Evolutionary conservation across 2,329 filamentous ascomycete species (phyloP).

Genomic region (Fusarium nisikadoi): DNA sequence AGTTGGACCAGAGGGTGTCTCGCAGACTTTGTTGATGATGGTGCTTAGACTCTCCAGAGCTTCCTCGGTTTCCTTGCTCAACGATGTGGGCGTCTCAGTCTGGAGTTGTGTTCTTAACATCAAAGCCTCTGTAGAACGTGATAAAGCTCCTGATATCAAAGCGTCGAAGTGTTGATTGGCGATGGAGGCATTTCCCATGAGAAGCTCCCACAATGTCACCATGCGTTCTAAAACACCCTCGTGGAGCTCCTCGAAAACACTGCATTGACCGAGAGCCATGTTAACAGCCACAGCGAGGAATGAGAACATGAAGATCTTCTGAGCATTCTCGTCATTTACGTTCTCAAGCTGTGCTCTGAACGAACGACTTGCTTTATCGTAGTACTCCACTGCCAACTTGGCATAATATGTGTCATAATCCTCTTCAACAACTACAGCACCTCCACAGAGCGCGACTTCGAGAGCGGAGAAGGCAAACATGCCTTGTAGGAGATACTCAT

Average conservation of each 20-base stretch:
- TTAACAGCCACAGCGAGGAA: constrained; percentile 39
- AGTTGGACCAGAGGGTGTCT: neutral
- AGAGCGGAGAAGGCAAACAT: constrained; percentile 44
- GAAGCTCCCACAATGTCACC: constrained; percentile 31
- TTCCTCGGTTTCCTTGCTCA: constrained; percentile 11
- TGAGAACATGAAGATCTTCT: constrained; percentile 41
- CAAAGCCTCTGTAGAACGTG: constrained; percentile 27
- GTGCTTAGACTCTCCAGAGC: constrained; percentile 13
- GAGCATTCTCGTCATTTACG: constrained; percentile 34
- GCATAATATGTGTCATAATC: constrained; percentile 35
- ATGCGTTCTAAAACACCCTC: constrained; percentile 32
- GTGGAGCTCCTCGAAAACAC: constrained; percentile 14
- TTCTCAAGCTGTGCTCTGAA: constrained; percentile 37
- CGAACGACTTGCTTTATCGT: constrained; percentile 37
- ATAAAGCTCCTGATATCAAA: constrained; percentile 31
- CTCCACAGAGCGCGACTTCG: constrained; percentile 38
- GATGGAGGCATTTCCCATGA: constrained; percentile 35
- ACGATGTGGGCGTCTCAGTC: neutral
- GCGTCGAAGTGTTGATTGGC: constrained; percentile 30
- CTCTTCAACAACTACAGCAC: constrained; percentile 15
- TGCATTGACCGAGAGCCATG: constrained; percentile 41
- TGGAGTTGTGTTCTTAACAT: constrained; percentile 16
- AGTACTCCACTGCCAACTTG: constrained; percentile 40
- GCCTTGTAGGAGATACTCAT: constrained; percentile 54
- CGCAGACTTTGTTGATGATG: constrained; percentile 30